These are phyloP conservation scores for Daldinia concentrica DNA, from an alignment of 495 filamentous ascomycete species.

Conservation along the genomic window DNA sequence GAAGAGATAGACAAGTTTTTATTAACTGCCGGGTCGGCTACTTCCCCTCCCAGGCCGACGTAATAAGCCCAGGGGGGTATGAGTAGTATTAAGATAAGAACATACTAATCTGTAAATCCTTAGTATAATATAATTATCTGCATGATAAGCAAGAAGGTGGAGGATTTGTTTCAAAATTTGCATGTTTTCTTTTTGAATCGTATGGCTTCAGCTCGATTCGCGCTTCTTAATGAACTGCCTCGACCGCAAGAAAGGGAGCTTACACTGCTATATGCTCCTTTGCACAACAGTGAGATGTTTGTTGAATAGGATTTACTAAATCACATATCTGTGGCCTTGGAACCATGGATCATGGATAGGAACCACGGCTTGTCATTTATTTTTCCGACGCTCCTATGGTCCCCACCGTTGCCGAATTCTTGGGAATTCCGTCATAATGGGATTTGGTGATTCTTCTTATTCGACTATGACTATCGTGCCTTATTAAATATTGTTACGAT, in stretches of 20 bases:
- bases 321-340: constrained; percentile 18
- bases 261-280: constrained; percentile 1
- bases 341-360: no score
- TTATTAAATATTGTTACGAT: constrained; percentile 4
- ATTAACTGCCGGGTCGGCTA: constrained; percentile 33
- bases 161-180: constrained; percentile 15
- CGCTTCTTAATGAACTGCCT: constrained; percentile 1
- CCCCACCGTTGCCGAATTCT: constrained; percentile 37
- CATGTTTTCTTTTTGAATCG: constrained; percentile 16
- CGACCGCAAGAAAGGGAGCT: constrained; percentile 6
- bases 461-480: neutral
- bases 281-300: constrained; percentile 10
- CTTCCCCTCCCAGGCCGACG: constrained; percentile 27
- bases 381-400: constrained; percentile 22
- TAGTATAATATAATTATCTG: constrained; percentile 20
- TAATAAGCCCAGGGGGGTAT: constrained; percentile 4
- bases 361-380: constrained; percentile 21
- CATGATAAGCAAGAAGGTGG: constrained; percentile 20
- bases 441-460: constrained; percentile 10
- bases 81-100: constrained; percentile 29
- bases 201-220: constrained; percentile 15
- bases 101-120: constrained; percentile 4
- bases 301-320: constrained; percentile 21
- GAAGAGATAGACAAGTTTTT: constrained; percentile 17
- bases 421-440: constrained; percentile 38